Conservation (phyloP, 2,329 filamentous ascomycete genomes). For the Blastomyces percursus region DNA sequence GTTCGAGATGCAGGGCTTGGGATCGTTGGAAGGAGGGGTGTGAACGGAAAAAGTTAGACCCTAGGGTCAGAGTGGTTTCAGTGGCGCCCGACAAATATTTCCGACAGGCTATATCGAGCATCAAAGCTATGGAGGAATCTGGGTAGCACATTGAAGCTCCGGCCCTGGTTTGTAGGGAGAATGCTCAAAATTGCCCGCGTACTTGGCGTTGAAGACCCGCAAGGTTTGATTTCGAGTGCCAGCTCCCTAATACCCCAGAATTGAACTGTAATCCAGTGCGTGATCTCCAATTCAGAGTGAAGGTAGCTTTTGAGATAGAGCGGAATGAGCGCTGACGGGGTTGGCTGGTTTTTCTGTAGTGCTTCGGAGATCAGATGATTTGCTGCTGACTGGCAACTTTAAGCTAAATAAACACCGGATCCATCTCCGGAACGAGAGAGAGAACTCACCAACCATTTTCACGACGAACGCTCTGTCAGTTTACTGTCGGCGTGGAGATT, state of each 20-base stretch:
- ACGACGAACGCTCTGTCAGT: not conserved
- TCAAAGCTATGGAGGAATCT: not conserved
- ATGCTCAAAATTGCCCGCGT: not conserved
- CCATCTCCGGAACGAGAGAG: not conserved
- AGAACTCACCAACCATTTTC: not conserved
- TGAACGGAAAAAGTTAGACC: not conserved
- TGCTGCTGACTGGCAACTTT: not conserved
- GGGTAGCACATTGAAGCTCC: not conserved
- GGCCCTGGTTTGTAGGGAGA: not conserved
- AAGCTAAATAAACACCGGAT: not conserved
- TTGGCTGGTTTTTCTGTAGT: not conserved
- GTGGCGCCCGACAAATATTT: not conserved
- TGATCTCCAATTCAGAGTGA: not conserved
- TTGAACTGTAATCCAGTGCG: not conserved
- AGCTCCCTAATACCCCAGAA: not conserved
- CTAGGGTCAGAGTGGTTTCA: not conserved
- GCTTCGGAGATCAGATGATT: not conserved
- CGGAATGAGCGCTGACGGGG: not conserved
- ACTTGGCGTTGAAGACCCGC: not conserved
- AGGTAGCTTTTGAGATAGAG: not conserved
- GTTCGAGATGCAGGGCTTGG: not conserved
- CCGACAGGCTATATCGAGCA: not conserved
- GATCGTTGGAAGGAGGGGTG: not conserved
- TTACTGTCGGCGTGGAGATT: not conserved
- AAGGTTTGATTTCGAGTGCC: not conserved